phyloP scores from a whole-genome alignment of 345 rosid species.

The Eucalyptus viminalis region DNA sequence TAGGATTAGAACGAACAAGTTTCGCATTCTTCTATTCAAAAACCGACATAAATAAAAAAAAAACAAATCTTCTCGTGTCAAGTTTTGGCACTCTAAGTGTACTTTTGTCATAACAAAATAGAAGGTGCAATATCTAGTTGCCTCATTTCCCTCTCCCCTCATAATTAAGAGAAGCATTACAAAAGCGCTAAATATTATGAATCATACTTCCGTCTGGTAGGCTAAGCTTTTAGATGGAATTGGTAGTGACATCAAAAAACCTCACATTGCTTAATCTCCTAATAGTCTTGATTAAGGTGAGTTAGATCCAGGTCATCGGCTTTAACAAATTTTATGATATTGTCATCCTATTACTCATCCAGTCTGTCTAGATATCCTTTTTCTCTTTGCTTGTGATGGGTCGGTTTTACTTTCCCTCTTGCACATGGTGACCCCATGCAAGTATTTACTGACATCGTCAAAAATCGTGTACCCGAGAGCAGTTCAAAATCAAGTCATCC shows the following conservation, averaged over 20 bases:
- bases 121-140: not conserved
- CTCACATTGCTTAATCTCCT: not conserved
- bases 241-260: not conserved
- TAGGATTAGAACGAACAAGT: too few species aligned
- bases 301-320: not conserved
- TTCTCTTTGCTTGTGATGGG: not conserved
- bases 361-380: not conserved
- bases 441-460: not conserved
- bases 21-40: too few species aligned
- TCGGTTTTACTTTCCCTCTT: not conserved
- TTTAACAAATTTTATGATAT: too few species aligned
- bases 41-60: too few species aligned
- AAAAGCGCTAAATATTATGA: not conserved
- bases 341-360: not conserved
- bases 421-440: not conserved
- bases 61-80: rapidly evolving
- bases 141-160: not conserved
- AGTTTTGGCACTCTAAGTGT: rapidly evolving
- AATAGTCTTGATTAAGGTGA: not conserved
- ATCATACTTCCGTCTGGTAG: not conserved
- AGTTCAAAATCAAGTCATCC: not conserved
- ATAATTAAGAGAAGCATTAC: not conserved
- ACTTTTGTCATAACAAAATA: too few species aligned
- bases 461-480: not conserved
- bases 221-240: not conserved